These are phyloP conservation scores for Solanum hybrid DNA, from an alignment of 305 asterid genomes.

Conservation along the genomic window DNA sequence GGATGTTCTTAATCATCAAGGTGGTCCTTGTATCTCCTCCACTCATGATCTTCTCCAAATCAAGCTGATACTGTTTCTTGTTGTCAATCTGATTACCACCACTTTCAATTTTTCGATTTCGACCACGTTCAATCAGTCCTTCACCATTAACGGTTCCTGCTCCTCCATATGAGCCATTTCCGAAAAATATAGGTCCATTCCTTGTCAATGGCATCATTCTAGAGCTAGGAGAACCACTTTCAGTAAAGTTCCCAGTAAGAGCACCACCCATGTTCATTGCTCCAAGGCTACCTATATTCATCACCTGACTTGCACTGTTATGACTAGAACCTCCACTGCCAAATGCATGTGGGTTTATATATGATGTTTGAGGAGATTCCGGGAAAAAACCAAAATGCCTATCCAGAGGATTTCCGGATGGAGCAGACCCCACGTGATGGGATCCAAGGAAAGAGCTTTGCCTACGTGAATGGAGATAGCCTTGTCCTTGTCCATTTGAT, in stretches of 20 bases:
- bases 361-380: constrained; percentile 71
- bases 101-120: constrained; percentile 54
- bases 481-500: constrained; percentile 43
- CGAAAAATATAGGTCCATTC: constrained; percentile 51
- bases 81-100: constrained; percentile 67
- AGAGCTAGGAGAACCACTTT: constrained; percentile 60
- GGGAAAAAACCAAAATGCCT: constrained; percentile 72
- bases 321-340: constrained; percentile 48
- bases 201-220: constrained; percentile 59
- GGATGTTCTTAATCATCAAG: constrained; percentile 88
- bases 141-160: constrained; percentile 39
- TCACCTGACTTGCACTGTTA: constrained; percentile 32
- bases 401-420: constrained; percentile 72
- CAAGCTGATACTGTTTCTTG: constrained; percentile 84
- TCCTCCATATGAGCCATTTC: constrained; percentile 68
- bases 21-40: constrained; percentile 92
- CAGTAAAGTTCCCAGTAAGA: constrained; percentile 48
- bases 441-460: constrained; percentile 53
- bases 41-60: constrained; percentile 66
- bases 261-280: constrained; percentile 47
- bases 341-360: constrained; percentile 41
- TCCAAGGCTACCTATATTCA: constrained; percentile 42
- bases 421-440: constrained; percentile 89
- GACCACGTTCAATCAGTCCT: constrained; percentile 59
- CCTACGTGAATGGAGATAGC: constrained; percentile 44